Base-by-base conservation (phyloP, 2,329 filamentous ascomycete genomes). In the Pseudocercospora ulei region DNA sequence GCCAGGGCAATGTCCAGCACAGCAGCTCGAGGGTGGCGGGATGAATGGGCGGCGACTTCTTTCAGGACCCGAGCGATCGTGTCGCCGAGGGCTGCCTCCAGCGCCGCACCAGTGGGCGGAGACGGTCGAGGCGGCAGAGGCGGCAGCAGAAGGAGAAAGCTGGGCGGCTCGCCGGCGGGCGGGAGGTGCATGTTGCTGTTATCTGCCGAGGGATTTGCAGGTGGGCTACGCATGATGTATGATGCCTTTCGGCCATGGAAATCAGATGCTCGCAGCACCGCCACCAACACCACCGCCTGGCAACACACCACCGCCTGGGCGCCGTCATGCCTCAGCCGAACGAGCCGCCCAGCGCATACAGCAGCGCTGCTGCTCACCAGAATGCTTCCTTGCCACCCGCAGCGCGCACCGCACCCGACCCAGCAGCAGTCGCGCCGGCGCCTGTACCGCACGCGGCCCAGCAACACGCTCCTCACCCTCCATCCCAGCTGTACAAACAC, bases 1-100 rank as follows among this genome's bases (percentile, higher is more conserved):
- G 73, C 71, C 23, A 92, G 59, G 2, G 76, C 81, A 51, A 77
- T 65, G 36, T 78, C 73, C 19, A 78, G 57, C 7, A 68, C 53
- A 2, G 59, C 73, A 52, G 52, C 53, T 43, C 41, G 54, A 34
- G 34, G 50, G 41, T 39, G 55, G 29, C 47, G 50, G 50, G 44
- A 48, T 31, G 41, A 60, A 44, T 49, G 60, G 47, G 49, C 50
- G 28, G 59, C 56, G 11, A 65, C 57, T 48, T 66, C 59, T 35
- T 61, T 60, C 24, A 70, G 52, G 4, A 66, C 64, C 38, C 62
- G 53, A 28, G 53, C 53, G 6, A 70, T 51, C 3, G 65, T 62
- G 3, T 66, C 54, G 28, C 58, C 56, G 48, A 65, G 70, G 17
- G 62, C 61, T 12, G 60, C 57, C 43, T 65, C 67, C 43, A 69